Evolutionary conservation across 1,139 yeast species (phyloP), one percentile per base, ranked within the genome.

Genomic region (Blastobotrys capitulatus): DNA sequence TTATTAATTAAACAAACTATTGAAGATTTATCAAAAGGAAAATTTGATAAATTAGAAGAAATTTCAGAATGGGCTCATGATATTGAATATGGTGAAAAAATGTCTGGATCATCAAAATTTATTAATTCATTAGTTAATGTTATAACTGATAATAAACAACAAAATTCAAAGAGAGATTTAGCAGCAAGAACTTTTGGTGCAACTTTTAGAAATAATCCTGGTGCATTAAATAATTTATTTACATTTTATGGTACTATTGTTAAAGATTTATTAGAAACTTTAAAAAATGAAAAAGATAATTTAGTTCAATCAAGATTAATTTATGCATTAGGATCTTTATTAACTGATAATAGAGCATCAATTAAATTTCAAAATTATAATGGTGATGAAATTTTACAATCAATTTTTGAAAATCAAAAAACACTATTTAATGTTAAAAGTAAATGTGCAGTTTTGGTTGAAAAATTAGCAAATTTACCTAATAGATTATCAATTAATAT

Each of bases 1-100:
- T 37, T 18, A 38, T 40, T 32, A 48, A 37, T 44, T 6, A 34
- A 36, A 38, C 29, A 32, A 19, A 37, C 47, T 2, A 15, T 26
- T 10, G 42, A 16, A 10, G 42, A 44, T 19, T n/a, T 44, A 26
- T 27, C 18, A 6, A 9, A 29, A 1, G 38, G 38, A 3, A 26
- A 26, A 19, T 50, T 26, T 9, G n/a, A 16, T 2, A 45, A 34
- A 15, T 35, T 83, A 39, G 79, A 78, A 22, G 66, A 70, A 0
- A 63, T 85, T 51, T 74, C 73, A 9, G 90, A 85, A 8, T 67
- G 78, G 55, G 75, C 84, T 40, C 87, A 84, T 58, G 90, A 83
- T 56, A 63, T 77, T 25, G 86, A 84, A 50, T 76, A 75, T 57
- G 92, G 92, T 1, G 70, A 68, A 3, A 68, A 68, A 29, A 60